Evolutionary conservation across 1,284 basidiomycete genomes (phyloP), one percentile per base, ranked within the genome.

Genomic region (Irpex lacteus): DNA sequence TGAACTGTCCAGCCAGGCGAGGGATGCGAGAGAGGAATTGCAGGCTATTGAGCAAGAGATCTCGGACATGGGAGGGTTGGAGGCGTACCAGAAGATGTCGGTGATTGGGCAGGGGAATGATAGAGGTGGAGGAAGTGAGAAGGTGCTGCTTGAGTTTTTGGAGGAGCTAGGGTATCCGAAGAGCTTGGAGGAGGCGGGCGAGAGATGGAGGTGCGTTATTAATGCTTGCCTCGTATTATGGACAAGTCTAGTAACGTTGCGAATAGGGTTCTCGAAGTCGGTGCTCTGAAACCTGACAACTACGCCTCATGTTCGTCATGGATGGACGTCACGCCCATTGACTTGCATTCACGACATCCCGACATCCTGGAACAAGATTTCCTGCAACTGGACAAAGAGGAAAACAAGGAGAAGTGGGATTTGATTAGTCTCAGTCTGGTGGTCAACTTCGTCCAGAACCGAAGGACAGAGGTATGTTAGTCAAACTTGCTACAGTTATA

Each of bases 91-190:
- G 73, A 81, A 81, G 52, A 93, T 95, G 82, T 95, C 92, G 50
- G 83, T 78, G 59, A 81, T 91, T 18, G 94, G 94, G 0, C 94
- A 96, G 73, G 85, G 88, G 4, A 81, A 77, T 11, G 90, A 94
- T 66, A 79, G 94, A 62, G 94, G 94, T 15, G 94, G 94, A 4
- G 94, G 94, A 13, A 92, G 89, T 69, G 91, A 95, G 71, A 90
- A 86, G 70, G 80, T 95, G 1, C 77, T 95, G 21, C 82, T 96
- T 56, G 73, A 70, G 26, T 96, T 93, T 92, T 74, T 96, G 66
- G 83, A 83, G 66, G 85, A 86, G 60, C 70, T 88, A 65, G 77
- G 79, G 2, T 59, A 81, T 55, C 77, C 79, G 60, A 71, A 70
- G 13, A 67, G 71, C 54, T 64, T 65, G 66, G 74, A 65, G 66